Evolutionary conservation across 2,329 filamentous ascomycete genomes (phyloP).

Genomic region (Trichophyton rubrum): DNA sequence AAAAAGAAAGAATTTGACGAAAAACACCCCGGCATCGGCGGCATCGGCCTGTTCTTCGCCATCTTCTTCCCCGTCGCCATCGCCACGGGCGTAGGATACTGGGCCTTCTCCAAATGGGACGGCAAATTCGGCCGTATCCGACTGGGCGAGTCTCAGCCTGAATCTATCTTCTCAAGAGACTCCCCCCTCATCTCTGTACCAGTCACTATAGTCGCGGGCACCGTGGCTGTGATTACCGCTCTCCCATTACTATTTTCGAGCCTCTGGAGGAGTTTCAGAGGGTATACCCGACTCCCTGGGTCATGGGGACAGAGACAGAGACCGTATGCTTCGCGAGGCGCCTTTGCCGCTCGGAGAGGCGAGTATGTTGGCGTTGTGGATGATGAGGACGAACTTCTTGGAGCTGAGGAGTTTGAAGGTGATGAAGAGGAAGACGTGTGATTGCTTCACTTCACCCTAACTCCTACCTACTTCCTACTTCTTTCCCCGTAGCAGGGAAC

Average conservation of each 20-base stretch:
- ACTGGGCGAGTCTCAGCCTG: constrained; percentile 53
- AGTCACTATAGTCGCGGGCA: constrained; percentile 65
- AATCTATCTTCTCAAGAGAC: constrained; percentile 51
- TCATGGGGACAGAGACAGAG: constrained; percentile 46
- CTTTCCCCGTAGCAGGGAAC: background rate
- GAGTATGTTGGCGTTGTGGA: constrained; percentile 83
- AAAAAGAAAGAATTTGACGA: constrained; percentile 73
- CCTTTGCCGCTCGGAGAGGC: constrained; percentile 74
- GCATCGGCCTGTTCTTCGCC: constrained; percentile 70
- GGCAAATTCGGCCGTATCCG: constrained; percentile 86
- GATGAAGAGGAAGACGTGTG: constrained; percentile 59
- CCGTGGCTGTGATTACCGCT: constrained; percentile 60
- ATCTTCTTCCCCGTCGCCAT: constrained; percentile 61
- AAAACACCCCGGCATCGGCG: constrained; percentile 53
- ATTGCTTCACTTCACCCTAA: background rate
- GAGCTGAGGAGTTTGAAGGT: constrained; percentile 73
- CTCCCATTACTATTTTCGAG: constrained; percentile 60
- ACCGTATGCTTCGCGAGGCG: constrained; percentile 75
- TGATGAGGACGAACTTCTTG: constrained; percentile 86
- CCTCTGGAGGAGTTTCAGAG: constrained; percentile 54
- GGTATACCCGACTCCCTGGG: constrained; percentile 33
- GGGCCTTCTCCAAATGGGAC: constrained; percentile 71
- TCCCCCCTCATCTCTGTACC: constrained; percentile 71
- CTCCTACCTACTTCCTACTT: background rate
- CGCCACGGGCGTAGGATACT: constrained; percentile 67